These are phyloP conservation scores for Tuber microsphaerosporum DNA, from an alignment of 495 filamentous ascomycete genomes.

Conservation along the genomic window DNA sequence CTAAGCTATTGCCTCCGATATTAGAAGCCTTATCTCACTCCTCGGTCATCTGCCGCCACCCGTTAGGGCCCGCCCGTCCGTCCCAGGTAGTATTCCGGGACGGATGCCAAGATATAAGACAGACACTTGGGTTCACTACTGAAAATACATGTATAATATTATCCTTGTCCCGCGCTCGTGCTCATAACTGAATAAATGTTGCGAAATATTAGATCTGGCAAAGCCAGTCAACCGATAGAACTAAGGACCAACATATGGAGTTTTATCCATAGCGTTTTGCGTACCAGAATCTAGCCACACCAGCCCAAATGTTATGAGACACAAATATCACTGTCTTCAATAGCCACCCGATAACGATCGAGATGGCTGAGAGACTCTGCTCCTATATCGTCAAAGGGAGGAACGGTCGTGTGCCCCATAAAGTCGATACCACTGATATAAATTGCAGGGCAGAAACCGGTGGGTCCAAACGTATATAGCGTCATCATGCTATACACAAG, in stretches of 20 bases:
- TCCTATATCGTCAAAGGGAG: constrained; percentile 75
- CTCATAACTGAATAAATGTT: constrained; percentile 50
- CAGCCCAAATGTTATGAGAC: constrained; percentile 74
- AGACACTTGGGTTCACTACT: too few relatives aligned
- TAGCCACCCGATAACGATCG: constrained; percentile 66
- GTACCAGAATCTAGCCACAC: constrained; percentile 74
- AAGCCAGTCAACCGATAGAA: constrained; percentile 81
- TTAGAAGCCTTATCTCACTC: too few relatives aligned
- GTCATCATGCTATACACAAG: constrained; percentile 56
- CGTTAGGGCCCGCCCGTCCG: too few relatives aligned
- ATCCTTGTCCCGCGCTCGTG: too few relatives aligned
- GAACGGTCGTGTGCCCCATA: constrained; percentile 61
- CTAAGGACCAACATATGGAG: constrained; percentile 62
- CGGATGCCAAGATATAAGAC: too few relatives aligned
- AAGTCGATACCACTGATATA: not conserved
- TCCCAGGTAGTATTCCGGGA: too few relatives aligned
- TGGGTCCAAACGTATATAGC: not conserved
- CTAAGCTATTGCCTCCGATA: too few relatives aligned
- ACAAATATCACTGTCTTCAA: constrained; percentile 62
- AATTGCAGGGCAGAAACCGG: not conserved
- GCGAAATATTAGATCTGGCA: constrained; percentile 64
- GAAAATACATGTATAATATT: too few relatives aligned
- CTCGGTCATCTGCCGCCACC: too few relatives aligned
- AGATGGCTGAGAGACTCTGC: constrained; percentile 82
- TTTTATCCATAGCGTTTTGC: constrained; percentile 66